Evolutionary conservation across 2,329 filamentous ascomycete species (phyloP).

Genomic region (Monosporascus ibericus): DNA sequence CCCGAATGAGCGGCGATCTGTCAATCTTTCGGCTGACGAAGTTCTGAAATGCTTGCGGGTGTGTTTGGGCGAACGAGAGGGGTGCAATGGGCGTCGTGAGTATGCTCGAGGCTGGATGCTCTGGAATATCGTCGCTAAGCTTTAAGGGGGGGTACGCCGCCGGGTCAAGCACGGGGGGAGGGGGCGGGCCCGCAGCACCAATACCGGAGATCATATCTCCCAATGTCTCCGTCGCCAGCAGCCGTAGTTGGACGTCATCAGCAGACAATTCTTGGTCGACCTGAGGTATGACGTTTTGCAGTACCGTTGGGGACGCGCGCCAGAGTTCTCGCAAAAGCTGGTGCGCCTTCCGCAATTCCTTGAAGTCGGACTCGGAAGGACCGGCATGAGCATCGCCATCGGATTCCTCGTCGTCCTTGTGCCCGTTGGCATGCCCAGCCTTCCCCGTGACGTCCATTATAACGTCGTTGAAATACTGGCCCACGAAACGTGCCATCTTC

Average conservation of each 20-base stretch:
- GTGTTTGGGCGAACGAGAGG: slow-evolving; percentile 81
- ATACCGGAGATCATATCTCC: slow-evolving; percentile 94
- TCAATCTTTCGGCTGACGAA: slow-evolving; percentile 84
- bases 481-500: slow-evolving; percentile 91
- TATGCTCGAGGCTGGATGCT: slow-evolving; percentile 49
- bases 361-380: slow-evolving; percentile 76
- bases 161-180: slow-evolving; percentile 67
- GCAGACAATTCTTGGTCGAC: slow-evolving; percentile 87
- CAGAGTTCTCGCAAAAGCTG: slow-evolving; percentile 85
- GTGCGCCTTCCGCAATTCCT: slow-evolving; percentile 86
- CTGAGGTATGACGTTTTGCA: slow-evolving; percentile 90
- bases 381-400: slow-evolving; percentile 55
- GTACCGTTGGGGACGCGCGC: slow-evolving; percentile 80
- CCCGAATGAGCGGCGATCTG: slow-evolving; percentile 74
- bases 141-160: slow-evolving; percentile 76
- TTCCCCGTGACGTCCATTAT: slow-evolving; percentile 78
- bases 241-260: slow-evolving; percentile 79
- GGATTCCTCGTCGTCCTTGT: slow-evolving; percentile 53
- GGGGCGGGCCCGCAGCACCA: slow-evolving; percentile 80
- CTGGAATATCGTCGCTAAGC: slow-evolving; percentile 50
- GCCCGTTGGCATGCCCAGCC: slow-evolving; percentile 48
- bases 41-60: slow-evolving; percentile 71
- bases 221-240: slow-evolving; percentile 86
- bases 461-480: slow-evolving; percentile 94
- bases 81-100: slow-evolving; percentile 80